phyloP scores from a whole-genome alignment of 140 eudicot species.

The Cichorium intybus region DNA sequence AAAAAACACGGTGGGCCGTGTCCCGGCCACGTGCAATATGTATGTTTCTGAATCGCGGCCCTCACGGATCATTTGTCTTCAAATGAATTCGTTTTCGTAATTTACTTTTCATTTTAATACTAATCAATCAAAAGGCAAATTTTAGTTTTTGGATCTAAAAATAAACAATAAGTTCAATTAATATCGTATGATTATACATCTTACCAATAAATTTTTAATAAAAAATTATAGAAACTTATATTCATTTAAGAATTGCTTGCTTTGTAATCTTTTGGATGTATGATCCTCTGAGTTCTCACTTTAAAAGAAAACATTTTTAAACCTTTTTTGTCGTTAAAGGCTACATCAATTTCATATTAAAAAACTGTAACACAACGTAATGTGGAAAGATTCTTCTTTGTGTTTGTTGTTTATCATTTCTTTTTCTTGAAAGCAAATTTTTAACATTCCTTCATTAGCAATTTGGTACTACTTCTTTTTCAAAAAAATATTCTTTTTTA shows the following conservation, averaged over 20 bases:
- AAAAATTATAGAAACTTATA: background rate
- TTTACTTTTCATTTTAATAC: background rate
- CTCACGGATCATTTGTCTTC: constrained; percentile 33
- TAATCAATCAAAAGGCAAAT: background rate
- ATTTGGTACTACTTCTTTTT: background rate
- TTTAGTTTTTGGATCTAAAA: background rate
- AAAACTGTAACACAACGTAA: background rate
- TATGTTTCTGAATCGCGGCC: constrained; percentile 9
- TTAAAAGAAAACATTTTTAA: background rate
- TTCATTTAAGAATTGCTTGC: background rate
- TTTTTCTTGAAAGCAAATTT: background rate
- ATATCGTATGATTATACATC: background rate
- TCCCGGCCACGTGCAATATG: constrained; percentile 19
- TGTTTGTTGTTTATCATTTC: background rate
- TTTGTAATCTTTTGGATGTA: background rate
- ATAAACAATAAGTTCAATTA: background rate
- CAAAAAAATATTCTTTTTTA: background rate
- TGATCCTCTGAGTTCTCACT: background rate
- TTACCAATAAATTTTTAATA: background rate
- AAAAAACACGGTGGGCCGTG: constrained; percentile 25
- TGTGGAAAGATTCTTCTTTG: background rate
- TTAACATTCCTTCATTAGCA: background rate
- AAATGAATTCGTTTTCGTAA: background rate
- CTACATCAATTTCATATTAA: background rate
- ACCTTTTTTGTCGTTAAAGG: background rate